Evolutionary conservation across 2,329 filamentous ascomycete genomes (phyloP).

Genomic region (Clarireedia sp.): DNA sequence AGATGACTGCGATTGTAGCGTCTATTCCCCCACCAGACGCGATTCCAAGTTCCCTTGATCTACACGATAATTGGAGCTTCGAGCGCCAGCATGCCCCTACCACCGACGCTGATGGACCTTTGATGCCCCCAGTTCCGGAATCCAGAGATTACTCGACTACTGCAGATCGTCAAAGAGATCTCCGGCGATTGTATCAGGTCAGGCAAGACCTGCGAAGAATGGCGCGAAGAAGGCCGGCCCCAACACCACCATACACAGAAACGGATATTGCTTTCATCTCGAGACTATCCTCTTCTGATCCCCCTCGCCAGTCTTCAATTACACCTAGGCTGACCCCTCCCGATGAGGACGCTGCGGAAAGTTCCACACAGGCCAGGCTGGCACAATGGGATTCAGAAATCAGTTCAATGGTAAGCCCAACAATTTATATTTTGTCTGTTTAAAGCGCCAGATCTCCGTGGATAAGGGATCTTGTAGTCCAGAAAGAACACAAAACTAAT

Average conservation of each 20-base stretch:
- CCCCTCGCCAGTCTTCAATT: slow-evolving; percentile 14
- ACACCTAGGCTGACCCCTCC: slow-evolving; percentile 9
- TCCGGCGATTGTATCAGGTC: slow-evolving; percentile 15
- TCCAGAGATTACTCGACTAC: slow-evolving; percentile 11
- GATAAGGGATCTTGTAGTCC: not conserved
- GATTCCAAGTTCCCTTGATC: not conserved
- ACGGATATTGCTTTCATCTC: slow-evolving; percentile 15
- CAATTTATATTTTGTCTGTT: not conserved
- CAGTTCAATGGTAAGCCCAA: not conserved
- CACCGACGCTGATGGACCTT: slow-evolving; percentile 15
- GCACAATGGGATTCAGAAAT: not conserved
- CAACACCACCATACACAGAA: slow-evolving; percentile 22
- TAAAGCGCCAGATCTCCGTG: not conserved
- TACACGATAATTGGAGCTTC: slow-evolving; percentile 17
- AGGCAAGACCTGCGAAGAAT: slow-evolving; percentile 19
- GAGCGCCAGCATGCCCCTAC: slow-evolving; percentile 13
- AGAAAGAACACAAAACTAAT: not conserved
- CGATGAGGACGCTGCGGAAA: not conserved
- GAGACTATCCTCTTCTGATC: slow-evolving; percentile 8
- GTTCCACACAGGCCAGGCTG: not conserved
- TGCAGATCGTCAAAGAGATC: slow-evolving; percentile 15
- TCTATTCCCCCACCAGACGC: not conserved
- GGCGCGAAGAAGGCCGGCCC: slow-evolving; percentile 16
- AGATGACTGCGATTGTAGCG: not conserved
- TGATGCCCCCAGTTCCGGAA: slow-evolving; percentile 27